Evolutionary conservation across 345 rosid genomes (phyloP).

Genomic region (Euclidium syriacum): DNA sequence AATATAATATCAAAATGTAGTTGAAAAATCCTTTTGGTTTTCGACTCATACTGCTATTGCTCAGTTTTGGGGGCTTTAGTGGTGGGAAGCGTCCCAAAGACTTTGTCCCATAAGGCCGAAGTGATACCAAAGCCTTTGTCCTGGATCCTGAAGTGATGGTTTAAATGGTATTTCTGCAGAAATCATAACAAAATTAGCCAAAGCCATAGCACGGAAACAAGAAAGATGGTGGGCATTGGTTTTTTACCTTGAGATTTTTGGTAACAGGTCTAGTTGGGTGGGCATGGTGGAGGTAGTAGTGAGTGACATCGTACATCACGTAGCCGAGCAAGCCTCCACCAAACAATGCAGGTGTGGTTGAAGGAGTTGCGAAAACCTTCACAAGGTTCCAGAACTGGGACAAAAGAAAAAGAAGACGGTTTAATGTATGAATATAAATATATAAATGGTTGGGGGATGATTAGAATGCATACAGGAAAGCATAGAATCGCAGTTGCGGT

Average conservation of each 20-base stretch:
- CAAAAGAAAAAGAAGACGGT: background rate
- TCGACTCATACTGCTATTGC: conserved; percentile 11
- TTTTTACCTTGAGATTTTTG: conserved; percentile 71
- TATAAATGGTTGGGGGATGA: background rate
- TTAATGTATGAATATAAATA: background rate
- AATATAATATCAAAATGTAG: background rate
- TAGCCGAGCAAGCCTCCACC: conserved; percentile 91
- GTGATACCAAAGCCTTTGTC: conserved; percentile 88
- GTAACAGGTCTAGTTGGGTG: conserved; percentile 59
- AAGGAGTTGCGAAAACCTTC: conserved; percentile 51
- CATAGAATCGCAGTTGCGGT: conserved; percentile 65
- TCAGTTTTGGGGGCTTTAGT: conserved; percentile 33
- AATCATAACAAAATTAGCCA: background rate
- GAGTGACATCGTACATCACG: conserved; percentile 84
- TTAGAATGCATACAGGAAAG: conserved; percentile 49
- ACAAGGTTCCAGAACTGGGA: conserved; percentile 73
- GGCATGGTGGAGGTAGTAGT: conserved; percentile 93
- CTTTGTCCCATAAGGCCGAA: conserved; percentile 80
- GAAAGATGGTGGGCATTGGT: background rate
- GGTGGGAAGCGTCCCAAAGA: conserved; percentile 79
- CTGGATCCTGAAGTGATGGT: conserved; percentile 91
- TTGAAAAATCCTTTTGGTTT: background rate
- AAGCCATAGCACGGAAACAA: background rate
- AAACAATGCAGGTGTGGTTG: conserved; percentile 74
- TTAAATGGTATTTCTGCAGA: conserved; percentile 85